phyloP scores from a whole-genome alignment of 495 filamentous ascomycete genomes.

The Aspergillus indologenus region DNA sequence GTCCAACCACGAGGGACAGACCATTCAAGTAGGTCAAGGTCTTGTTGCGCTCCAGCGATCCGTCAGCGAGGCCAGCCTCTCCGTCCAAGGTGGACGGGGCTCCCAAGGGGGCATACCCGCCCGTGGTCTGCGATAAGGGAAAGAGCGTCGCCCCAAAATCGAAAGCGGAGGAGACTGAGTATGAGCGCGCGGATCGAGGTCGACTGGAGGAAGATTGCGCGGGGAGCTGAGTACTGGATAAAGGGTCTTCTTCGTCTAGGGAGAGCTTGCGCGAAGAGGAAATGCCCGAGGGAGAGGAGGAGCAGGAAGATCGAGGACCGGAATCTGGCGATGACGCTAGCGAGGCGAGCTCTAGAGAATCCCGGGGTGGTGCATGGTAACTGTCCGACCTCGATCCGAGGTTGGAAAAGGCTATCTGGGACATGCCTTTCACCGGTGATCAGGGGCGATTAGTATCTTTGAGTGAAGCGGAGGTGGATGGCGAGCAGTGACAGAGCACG shows the following conservation, averaged over 20 bases:
- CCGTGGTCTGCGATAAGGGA: constrained; percentile 81
- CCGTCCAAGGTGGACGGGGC: constrained; percentile 58
- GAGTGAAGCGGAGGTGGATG: constrained; percentile 4
- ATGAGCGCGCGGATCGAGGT: constrained; percentile 62
- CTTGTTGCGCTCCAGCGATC: constrained; percentile 87
- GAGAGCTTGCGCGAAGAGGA: constrained; percentile 90
- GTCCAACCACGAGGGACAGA: constrained; percentile 79
- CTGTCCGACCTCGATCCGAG: constrained; percentile 28
- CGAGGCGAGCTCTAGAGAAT: constrained; percentile 95
- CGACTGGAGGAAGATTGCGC: constrained; percentile 46
- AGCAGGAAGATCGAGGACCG: constrained; percentile 55
- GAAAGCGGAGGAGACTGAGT: constrained; percentile 87
- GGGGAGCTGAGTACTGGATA: constrained; percentile 53
- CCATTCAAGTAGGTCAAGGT: constrained; percentile 93
- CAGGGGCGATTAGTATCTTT: constrained; percentile 4
- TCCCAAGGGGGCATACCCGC: constrained; percentile 79
- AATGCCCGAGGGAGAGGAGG: constrained; percentile 77
- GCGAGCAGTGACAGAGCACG: neutral
- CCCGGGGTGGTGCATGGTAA: constrained; percentile 53
- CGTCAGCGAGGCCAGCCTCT: constrained; percentile 44
- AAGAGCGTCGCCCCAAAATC: constrained; percentile 90
- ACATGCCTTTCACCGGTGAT: constrained; percentile 27
- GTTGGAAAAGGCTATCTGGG: constrained; percentile 29
- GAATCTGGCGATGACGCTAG: constrained; percentile 70
- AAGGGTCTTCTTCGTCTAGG: constrained; percentile 79